A percentile compares a stretch with the other conserved stretches of the same genome.
phyloP scores from a whole-genome alignment of 192 early-diverging fungal species.

The Coemansia sp. region DNA sequence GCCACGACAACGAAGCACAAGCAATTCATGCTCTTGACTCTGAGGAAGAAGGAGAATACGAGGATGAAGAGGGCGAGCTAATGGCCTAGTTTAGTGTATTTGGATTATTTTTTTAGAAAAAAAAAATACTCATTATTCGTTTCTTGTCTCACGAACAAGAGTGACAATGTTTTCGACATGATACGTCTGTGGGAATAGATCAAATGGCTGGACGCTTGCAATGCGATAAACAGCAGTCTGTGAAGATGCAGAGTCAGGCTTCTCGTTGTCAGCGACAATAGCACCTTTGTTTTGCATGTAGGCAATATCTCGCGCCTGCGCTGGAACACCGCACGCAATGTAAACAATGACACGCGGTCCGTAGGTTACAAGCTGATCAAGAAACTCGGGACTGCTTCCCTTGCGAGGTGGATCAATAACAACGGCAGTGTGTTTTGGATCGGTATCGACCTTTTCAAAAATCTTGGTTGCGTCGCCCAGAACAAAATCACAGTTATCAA shows the following conservation, averaged over 20 bases:
- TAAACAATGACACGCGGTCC: slow-evolving; percentile 69
- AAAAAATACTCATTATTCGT: background rate
- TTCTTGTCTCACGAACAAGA: slow-evolving; percentile 50
- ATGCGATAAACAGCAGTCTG: slow-evolving; percentile 58
- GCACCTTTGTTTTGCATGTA: slow-evolving; percentile 55
- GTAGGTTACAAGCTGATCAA: slow-evolving; percentile 66
- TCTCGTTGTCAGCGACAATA: slow-evolving; percentile 23
- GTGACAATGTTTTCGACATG: slow-evolving; percentile 68
- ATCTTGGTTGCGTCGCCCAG: slow-evolving; percentile 60
- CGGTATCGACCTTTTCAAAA: slow-evolving; percentile 59
- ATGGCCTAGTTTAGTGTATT: too few species aligned
- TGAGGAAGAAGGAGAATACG: slow-evolving; percentile 43
- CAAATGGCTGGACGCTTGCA: slow-evolving; percentile 62
- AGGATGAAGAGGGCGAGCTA: slow-evolving; percentile 49
- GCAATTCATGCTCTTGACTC: slow-evolving; percentile 1
- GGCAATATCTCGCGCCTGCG: slow-evolving; percentile 61
- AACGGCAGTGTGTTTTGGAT: slow-evolving; percentile 58
- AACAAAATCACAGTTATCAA: slow-evolving; percentile 58
- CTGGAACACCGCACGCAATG: slow-evolving; percentile 66
- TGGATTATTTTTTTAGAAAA: too few species aligned
- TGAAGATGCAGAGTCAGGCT: background rate
- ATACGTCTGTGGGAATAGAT: slow-evolving; percentile 72
- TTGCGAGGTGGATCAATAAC: slow-evolving; percentile 73
- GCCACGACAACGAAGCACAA: background rate
- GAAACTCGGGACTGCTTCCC: slow-evolving; percentile 63